These are phyloP conservation scores for Eimeria brunetti DNA, from an alignment of 169 alveolate genomes.

Conservation along the genomic window DNA sequence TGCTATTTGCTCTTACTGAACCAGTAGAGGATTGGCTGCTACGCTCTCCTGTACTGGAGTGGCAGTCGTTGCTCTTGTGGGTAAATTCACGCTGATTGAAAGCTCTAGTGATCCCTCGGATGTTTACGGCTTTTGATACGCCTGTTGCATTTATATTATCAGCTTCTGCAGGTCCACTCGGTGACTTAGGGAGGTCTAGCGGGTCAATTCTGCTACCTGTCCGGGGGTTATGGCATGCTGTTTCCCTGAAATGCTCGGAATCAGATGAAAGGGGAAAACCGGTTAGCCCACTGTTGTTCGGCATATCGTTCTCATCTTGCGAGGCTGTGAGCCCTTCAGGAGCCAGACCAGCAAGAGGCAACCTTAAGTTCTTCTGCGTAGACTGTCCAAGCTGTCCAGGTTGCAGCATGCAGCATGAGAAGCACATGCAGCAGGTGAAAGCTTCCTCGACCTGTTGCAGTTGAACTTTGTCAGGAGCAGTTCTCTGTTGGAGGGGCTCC, in stretches of 20 bases:
- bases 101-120: not conserved
- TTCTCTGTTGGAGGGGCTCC: not conserved
- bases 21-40: not conserved
- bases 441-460: not conserved
- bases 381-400: slow-evolving; percentile 24
- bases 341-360: slow-evolving; percentile 10
- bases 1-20: not conserved
- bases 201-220: not conserved
- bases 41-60: not conserved
- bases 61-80: not conserved
- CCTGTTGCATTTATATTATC: not conserved
- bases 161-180: not conserved
- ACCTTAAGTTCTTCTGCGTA: not conserved
- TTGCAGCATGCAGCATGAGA: slow-evolving; percentile 32
- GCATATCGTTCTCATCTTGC: not conserved
- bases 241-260: not conserved
- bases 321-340: not conserved
- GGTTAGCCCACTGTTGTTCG: not conserved
- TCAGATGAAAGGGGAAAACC: not conserved
- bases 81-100: not conserved
- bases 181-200: not conserved
- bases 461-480: not conserved
- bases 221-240: not conserved
- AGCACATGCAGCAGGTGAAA: slow-evolving; percentile 42
- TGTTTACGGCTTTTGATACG: not conserved